phyloP scores from a whole-genome alignment of 176 grass and related monocot genomes.

The Eleusine coracana region DNA sequence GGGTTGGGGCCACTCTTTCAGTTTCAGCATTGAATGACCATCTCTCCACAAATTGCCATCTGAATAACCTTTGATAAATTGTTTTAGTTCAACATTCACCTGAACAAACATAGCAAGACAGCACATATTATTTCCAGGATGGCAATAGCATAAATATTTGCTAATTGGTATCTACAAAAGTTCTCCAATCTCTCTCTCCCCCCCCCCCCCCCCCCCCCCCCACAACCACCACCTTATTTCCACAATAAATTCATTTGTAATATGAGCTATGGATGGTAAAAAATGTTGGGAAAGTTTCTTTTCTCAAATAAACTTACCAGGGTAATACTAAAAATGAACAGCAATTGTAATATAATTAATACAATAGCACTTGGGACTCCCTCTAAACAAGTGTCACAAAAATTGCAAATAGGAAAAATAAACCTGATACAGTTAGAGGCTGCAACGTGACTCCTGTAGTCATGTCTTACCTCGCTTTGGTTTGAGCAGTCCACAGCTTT shows the following conservation, averaged over 20 bases:
- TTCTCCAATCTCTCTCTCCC: neutral
- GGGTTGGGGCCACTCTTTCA: conserved; percentile 81
- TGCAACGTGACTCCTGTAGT: conserved; percentile 7
- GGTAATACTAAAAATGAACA: conserved; percentile 18
- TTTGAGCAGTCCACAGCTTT: conserved; percentile 78
- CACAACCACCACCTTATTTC: neutral
- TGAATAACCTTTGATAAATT: conserved; percentile 93
- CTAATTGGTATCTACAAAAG: neutral
- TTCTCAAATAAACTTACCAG: conserved; percentile 13
- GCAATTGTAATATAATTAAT: conserved; percentile 24
- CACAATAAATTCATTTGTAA: conserved; percentile 13
- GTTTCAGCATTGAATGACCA: conserved; percentile 65
- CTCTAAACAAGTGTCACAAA: neutral
- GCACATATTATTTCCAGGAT: conserved; percentile 29
- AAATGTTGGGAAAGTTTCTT: neutral
- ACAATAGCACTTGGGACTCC: neutral
- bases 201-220: too few relatives aligned
- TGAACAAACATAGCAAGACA: conserved; percentile 45
- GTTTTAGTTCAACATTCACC: conserved; percentile 79
- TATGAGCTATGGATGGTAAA: neutral
- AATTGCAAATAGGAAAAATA: conserved; percentile 25
- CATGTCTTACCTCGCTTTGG: conserved; percentile 65
- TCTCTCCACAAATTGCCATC: conserved; percentile 51
- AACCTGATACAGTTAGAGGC: conserved; percentile 20
- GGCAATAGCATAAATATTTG: neutral